Evolutionary conservation across 1,284 basidiomycete species (phyloP).

Genomic region (Cronartium quercuum): DNA sequence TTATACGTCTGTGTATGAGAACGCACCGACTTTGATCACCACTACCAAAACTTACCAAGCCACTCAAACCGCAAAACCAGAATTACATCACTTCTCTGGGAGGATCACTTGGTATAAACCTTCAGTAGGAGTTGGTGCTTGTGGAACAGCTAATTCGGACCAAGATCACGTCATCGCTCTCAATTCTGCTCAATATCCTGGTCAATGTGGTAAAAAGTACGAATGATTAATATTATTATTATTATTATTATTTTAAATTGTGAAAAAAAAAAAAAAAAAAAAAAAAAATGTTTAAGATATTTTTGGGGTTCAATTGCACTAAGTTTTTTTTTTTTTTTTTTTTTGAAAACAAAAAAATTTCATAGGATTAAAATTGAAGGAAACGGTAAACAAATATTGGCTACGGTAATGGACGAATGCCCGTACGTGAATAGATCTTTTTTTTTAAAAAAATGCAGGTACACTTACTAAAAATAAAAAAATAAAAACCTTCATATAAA

Average conservation of each 20-base stretch:
- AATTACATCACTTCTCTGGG: not conserved
- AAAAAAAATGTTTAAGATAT: too few relatives aligned
- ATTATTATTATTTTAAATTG: too few relatives aligned
- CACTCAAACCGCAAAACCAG: not conserved
- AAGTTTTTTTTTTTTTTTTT: too few relatives aligned
- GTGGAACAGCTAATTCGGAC: not conserved
- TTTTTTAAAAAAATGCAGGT: too few relatives aligned
- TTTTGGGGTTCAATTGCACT: too few relatives aligned
- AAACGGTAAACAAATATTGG: not conserved
- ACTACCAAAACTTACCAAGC: slow-evolving; percentile 2
- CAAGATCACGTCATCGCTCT: not conserved
- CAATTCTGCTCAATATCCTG: not conserved
- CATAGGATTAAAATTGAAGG: not conserved
- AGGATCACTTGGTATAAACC: not conserved
- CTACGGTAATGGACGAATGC: slow-evolving; percentile 4
- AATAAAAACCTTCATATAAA: too few relatives aligned
- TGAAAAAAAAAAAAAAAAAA: too few relatives aligned
- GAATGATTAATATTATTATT: too few relatives aligned
- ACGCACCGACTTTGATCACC: not conserved
- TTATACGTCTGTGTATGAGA: not conserved
- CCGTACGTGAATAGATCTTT: not conserved
- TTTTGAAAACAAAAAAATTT: not conserved
- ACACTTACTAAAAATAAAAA: too few relatives aligned
- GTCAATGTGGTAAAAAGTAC: not conserved
- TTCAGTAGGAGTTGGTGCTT: not conserved